Evolutionary conservation across 768 basidiomycete species (phyloP), one percentile per base, ranked within the genome.

Genomic region (Auricularia heimuer): DNA sequence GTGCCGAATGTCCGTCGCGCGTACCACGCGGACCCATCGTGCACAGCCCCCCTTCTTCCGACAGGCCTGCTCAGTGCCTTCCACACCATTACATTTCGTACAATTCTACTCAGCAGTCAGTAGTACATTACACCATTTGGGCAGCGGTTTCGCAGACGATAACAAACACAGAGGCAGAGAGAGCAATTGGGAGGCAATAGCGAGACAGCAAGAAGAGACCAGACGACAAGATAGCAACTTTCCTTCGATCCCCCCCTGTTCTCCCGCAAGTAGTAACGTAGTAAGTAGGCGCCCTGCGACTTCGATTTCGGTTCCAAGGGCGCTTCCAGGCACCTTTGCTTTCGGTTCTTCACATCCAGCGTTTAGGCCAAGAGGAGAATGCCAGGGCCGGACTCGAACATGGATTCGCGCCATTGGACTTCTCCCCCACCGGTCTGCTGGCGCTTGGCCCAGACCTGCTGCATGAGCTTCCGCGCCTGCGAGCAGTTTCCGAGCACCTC

Each of bases 401-500:
- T 79, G 16, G 79, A 76, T 64, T 79, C 75, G 42, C 88, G 80
- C 89, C 90, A 92, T 66, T 79, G 78, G 56, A 91, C 84, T 11
- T 79, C 75, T 34, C 24, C 54, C 60, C 56, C 34, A 51, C 63
- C 45, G 3, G 56, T 14, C 67, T 61, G 63, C 58, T 72, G 75
- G 44, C 81, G 77, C 35, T 76, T 70, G 1, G 65, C 63, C 90
- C 90, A 91, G 62, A 92, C 81, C 44, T 74, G 67, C 62, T 79
- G 73, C 72, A 93, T 80, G 68, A 92, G 74, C 14, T 67, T 62
- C 54, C 74, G 74, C 37, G 88, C 84, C 54, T 82, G 78, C n/a
- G 74, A 71, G 65, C 84, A 84, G 69, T 92, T 92, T 37, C 90
- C 90, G 34, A 87, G 80, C 10, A 78, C 77, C 63, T 83, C 81